Base-by-base conservation (phyloP, 2,329 filamentous ascomycete genomes). In the Zasmidium citrigriseum region DNA sequence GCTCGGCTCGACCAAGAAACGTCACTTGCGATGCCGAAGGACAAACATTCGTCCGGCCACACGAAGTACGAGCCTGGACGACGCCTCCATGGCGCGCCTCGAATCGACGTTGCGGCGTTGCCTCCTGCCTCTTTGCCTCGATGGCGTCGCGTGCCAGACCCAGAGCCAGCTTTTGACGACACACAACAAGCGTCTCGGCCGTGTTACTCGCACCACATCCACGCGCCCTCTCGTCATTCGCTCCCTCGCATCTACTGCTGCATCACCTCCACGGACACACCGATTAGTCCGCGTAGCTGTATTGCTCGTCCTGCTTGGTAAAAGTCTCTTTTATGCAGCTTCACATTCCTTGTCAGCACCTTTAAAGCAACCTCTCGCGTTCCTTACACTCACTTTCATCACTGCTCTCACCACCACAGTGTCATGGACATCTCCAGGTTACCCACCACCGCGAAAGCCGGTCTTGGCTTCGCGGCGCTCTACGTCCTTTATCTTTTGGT, bases 401-500 rank as follows among this genome's bases (percentile, higher is more conserved):
- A 45, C 16, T 44, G 21, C 16, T 3, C 29, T 52, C 22, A 24
- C 29, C 16, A 14, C 16, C 18, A 18, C n/a, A 27, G 10, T 27
- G 29, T 2, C 20, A 68, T 68, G 66, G 55, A 59, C 46, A 9
- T 62, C 21, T 48, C 41, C 22, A 49, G 18, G 16, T 34, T 64
- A 16, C 55, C 59, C 25, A 44, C 54, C 12, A 55, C 61, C 4
- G 61, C 57, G 20, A 60, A 67, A 52, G 63, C 72, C 25, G 48
- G 72, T 22, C 65, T 70, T 50, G 62, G 72, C 49, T 64, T 72
- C 52, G 66, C 65, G 9, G 65, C 68, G 41, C 59, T 72, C 25
- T 71, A 75, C 48, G 21, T 74, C 4, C 59, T 71, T 48, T 78
- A 75, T 64, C 51, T 73, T 46, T 21, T 74, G 52, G 73, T 72